Evolutionary conservation across 2,329 filamentous ascomycete genomes (phyloP).

Genomic region (Ilyonectria robusta): DNA sequence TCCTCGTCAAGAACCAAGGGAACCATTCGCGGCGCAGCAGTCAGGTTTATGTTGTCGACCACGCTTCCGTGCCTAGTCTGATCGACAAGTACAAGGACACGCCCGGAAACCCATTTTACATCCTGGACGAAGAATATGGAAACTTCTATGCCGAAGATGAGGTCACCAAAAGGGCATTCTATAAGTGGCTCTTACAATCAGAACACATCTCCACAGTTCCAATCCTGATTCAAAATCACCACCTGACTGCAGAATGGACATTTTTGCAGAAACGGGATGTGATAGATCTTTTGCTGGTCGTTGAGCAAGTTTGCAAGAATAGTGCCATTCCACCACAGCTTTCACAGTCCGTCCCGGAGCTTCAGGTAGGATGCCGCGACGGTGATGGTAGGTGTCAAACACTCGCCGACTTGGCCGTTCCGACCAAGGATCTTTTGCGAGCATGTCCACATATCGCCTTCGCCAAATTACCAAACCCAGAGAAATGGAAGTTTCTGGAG

Average conservation of each 20-base stretch:
- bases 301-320: slow-evolving; percentile 1
- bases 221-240: slow-evolving; percentile 1
- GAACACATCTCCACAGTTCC: slow-evolving; percentile 14
- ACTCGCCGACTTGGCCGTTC: slow-evolving; percentile 16
- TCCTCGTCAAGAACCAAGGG: slow-evolving; percentile 8
- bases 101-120: slow-evolving; percentile 8
- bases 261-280: slow-evolving; percentile 1
- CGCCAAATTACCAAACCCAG: slow-evolving; percentile 5
- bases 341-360: neutral
- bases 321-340: neutral
- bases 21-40: neutral
- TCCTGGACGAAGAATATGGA: slow-evolving; percentile 14
- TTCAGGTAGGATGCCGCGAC: neutral
- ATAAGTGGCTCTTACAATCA: slow-evolving; percentile 17
- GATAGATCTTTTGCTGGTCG: neutral
- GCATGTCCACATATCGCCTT: slow-evolving; percentile 28
- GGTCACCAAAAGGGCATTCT: neutral
- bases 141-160: neutral
- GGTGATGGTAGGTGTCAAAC: neutral
- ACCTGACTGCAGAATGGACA: slow-evolving; percentile 6
- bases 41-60: slow-evolving; percentile 17
- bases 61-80: neutral
- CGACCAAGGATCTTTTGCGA: slow-evolving; percentile 13
- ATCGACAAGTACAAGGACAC: slow-evolving; percentile 16
- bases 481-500: slow-evolving; percentile 17